Conservation (phyloP, 495 filamentous ascomycete genomes). For the Annulohypoxylon bovei region DNA sequence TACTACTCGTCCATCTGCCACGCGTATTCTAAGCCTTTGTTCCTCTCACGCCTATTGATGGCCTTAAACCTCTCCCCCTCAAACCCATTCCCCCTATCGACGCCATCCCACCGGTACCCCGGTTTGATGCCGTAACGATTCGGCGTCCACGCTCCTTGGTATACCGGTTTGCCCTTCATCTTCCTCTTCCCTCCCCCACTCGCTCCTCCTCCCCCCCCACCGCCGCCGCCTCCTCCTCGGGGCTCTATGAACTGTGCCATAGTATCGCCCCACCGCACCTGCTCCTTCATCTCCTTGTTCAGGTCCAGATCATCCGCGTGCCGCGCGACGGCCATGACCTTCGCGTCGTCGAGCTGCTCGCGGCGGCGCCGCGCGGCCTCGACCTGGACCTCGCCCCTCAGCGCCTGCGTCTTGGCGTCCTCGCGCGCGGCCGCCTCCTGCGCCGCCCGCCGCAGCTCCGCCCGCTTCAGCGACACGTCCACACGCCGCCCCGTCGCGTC, state of each 20-base stretch:
- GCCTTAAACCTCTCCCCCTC: slow-evolving; percentile 94
- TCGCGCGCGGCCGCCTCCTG: slow-evolving; percentile 76
- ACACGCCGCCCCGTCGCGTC: slow-evolving; percentile 93
- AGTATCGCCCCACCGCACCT: slow-evolving; percentile 91
- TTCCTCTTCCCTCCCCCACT: slow-evolving; percentile 48
- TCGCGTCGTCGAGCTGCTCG: slow-evolving; percentile 77
- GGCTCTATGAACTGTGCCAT: slow-evolving; percentile 79
- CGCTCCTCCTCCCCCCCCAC: not conserved
- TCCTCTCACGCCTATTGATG: slow-evolving; percentile 75
- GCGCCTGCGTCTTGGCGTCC: slow-evolving; percentile 66
- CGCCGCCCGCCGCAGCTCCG: slow-evolving; percentile 78
- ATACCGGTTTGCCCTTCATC: slow-evolving; percentile 75
- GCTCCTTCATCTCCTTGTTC: slow-evolving; percentile 81
- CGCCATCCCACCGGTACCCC: slow-evolving; percentile 96
- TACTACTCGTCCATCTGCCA: slow-evolving; percentile 93
- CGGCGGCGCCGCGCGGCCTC: slow-evolving; percentile 62
- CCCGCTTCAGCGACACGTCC: slow-evolving; percentile 88
- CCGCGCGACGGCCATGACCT: slow-evolving; percentile 80
- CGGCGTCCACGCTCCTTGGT: slow-evolving; percentile 80
- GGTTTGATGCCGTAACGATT: slow-evolving; percentile 96
- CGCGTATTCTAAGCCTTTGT: slow-evolving; percentile 83
- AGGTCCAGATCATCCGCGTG: slow-evolving; percentile 81
- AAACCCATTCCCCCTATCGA: slow-evolving; percentile 93
- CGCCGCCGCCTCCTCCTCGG: slow-evolving; percentile 31
- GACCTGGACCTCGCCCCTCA: slow-evolving; percentile 86